phyloP scores from a whole-genome alignment of 1,139 yeast genomes.

The Saccharomycopsis hybrid region DNA sequence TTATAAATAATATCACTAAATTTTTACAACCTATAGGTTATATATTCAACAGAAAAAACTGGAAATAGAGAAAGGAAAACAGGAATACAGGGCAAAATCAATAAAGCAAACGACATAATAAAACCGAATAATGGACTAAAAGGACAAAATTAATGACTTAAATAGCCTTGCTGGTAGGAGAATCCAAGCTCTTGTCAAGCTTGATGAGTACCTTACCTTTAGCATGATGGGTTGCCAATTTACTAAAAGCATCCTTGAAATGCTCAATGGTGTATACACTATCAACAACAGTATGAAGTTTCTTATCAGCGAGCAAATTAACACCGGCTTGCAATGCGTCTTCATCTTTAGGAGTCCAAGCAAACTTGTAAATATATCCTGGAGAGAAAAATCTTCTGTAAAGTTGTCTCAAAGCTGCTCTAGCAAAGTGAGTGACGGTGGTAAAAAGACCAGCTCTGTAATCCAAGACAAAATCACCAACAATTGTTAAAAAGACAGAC shows the following conservation, averaged over 20 bases:
- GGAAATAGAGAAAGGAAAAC: no score
- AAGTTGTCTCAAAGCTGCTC: background rate
- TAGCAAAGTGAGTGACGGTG: background rate
- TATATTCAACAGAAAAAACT: no score
- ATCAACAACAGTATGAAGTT: conserved; percentile 45
- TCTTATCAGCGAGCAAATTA: conserved; percentile 37
- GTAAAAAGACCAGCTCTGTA: conserved; percentile 21
- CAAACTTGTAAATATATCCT: background rate
- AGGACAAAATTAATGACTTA: no score
- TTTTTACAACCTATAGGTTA: no score
- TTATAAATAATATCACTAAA: no score
- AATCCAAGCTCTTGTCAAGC: no score
- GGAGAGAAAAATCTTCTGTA: conserved; percentile 2
- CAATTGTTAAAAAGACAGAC: conserved; percentile 43
- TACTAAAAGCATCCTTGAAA: conserved; percentile 43
- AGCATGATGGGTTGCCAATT: conserved; percentile 41
- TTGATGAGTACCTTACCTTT: conserved; percentile 57
- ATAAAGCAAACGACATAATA: no score
- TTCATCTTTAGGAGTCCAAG: background rate
- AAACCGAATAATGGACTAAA: no score
- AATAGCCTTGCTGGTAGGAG: no score
- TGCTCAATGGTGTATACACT: conserved; percentile 44
- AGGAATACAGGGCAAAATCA: no score
- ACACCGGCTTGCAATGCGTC: conserved; percentile 29
- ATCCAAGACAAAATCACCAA: conserved; percentile 39